Base-by-base conservation (phyloP, 2,329 filamentous ascomycete genomes). In the Alternaria sp. region DNA sequence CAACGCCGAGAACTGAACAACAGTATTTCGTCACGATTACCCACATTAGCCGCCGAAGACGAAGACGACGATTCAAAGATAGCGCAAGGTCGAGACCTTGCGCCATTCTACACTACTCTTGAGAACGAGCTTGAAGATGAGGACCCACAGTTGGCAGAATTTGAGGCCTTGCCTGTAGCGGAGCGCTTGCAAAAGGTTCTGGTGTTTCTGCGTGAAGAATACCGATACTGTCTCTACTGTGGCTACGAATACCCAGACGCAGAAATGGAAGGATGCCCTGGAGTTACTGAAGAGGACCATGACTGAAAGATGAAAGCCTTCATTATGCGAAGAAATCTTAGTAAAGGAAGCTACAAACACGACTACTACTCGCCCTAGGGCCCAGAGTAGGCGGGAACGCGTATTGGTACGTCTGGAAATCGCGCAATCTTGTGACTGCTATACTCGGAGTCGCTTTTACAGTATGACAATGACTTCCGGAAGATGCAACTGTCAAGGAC, bases 151-250 rank as follows among this genome's bases (percentile, higher is more conserved):
- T 80, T 98, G 58, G 89, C 94, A 28, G 89, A 87, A 57, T 97
- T 96, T 70, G 88, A 93, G 71, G 86, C 85, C 2, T 81, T 94
- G 44, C 86, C 88, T 22, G 82, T 88, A 2, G 81, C 81, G 1
- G 90, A 96, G 69, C 87, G 88, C 66, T 79, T 98, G 63, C 80
- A 82, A 8, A 87, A 83, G 67, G 78, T 96, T 14, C 85, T 97
- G 9, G 76, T 81, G 18, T 89, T 91, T 78, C 78, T 99, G 54
- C 86, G 95, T 38, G 82, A 88, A 49, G 86, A 86, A 72, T 87
- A 93, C 72, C 80, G 84, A 44, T 99, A 99, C 76, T 99, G 95
- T 81, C 97, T 97, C 76, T 99, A 94, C 91, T 99, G 95, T 80
- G 98, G 97, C 77, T 91, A 86, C 78, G 83, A 83, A 53, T 99